Percentiles rank a stretch among this genome's conserved stretches.
These are phyloP conservation scores for Sphaerobolus stellatus DNA, from an alignment of 1,284 basidiomycete species.

Conservation along the genomic window DNA sequence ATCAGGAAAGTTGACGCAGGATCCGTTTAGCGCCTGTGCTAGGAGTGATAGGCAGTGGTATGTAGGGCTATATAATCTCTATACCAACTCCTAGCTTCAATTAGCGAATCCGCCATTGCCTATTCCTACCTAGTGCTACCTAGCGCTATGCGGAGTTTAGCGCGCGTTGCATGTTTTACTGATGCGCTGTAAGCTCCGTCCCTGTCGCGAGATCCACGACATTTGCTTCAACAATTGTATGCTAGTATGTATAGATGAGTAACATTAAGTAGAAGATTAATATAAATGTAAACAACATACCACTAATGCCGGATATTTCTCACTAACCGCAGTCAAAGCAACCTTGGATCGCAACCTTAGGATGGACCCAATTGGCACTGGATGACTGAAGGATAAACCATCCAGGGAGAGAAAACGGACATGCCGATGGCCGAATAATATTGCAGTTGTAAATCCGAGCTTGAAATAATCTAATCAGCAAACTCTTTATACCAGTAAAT, in stretches of 20 bases:
- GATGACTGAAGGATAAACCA: constrained; percentile 75
- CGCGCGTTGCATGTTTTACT: too few species aligned
- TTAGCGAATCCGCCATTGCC: too few species aligned
- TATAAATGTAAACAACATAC: constrained; percentile 37
- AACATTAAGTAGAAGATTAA: constrained; percentile 18
- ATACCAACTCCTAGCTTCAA: too few species aligned
- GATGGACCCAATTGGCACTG: constrained; percentile 80
- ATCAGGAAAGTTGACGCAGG: too few species aligned
- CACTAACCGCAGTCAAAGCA: constrained; percentile 49
- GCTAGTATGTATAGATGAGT: constrained; percentile 35
- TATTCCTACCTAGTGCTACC: too few species aligned
- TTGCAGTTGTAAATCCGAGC: constrained; percentile 75
- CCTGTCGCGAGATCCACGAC: constrained; percentile 76
- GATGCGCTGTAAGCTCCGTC: constrained; percentile 57
- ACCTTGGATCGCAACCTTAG: constrained; percentile 70
- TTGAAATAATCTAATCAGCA: constrained; percentile 33
- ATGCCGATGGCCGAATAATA: constrained; percentile 66
- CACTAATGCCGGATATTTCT: constrained; percentile 48
- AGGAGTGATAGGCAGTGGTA: too few species aligned
- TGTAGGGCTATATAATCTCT: too few species aligned
- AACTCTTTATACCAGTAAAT: too few species aligned
- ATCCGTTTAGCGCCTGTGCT: too few species aligned
- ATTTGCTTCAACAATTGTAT: constrained; percentile 73
- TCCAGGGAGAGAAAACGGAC: constrained; percentile 77
- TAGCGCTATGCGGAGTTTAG: too few species aligned